These are phyloP conservation scores for Clonostachys byssicola DNA, from an alignment of 2,329 filamentous ascomycete genomes.

Conservation along the genomic window DNA sequence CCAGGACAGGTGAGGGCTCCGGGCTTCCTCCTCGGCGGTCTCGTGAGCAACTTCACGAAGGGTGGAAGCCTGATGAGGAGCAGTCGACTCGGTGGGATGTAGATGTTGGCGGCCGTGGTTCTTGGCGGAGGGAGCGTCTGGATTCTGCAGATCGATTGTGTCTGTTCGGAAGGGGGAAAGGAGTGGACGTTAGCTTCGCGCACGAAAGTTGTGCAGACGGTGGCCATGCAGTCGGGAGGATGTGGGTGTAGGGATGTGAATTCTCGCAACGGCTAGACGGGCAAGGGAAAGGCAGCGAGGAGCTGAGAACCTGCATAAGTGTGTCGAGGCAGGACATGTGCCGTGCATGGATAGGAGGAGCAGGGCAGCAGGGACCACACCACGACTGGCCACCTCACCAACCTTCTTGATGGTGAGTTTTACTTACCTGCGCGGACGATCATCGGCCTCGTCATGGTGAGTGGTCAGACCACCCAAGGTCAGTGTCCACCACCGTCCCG, in stretches of 20 bases:
- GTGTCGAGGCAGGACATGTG: background rate
- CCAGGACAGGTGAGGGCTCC: slow-evolving; percentile 58
- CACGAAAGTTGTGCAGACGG: no score
- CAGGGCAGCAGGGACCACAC: background rate
- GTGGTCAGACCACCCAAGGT: background rate
- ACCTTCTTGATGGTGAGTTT: background rate
- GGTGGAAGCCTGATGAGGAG: slow-evolving; percentile 81
- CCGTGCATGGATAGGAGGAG: background rate
- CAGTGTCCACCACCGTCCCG: no score
- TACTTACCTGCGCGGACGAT: slow-evolving; percentile 59
- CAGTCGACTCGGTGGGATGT: slow-evolving; percentile 45
- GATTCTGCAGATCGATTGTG: slow-evolving; percentile 91
- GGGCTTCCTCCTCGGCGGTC: slow-evolving; percentile 65
- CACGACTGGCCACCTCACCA: no score
- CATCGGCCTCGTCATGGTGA: slow-evolving; percentile 54
- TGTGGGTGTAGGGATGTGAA: background rate
- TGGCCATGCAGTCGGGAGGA: no score
- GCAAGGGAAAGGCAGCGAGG: slow-evolving; percentile 8
- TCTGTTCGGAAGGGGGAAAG: slow-evolving; percentile 47
- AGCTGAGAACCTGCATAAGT: slow-evolving; percentile 7
- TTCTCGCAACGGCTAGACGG: slow-evolving; percentile 3
- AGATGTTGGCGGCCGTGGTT: slow-evolving; percentile 58
- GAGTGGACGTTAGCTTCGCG: background rate
- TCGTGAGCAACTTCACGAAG: slow-evolving; percentile 78
- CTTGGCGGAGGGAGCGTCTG: slow-evolving; percentile 75